A percentile compares a stretch with the other conserved stretches of the same genome.
phyloP scores from a whole-genome alignment of 2,329 filamentous ascomycete species.

The Teratosphaeria gauchensis region DNA sequence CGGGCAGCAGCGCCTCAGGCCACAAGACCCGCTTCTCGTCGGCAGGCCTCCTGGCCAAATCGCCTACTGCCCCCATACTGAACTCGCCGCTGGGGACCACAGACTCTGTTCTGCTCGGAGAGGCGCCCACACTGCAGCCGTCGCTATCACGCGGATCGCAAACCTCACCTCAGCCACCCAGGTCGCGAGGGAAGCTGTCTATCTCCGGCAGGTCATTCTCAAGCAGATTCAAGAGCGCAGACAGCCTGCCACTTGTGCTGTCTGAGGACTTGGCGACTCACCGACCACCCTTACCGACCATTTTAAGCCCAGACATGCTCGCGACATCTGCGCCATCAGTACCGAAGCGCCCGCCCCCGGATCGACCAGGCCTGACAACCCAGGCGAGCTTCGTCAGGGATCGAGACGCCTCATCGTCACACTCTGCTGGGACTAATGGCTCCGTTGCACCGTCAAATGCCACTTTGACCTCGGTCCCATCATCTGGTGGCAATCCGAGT shows the following conservation, averaged over 20 bases:
- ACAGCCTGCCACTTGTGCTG: conserved; percentile 8
- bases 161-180: conserved; percentile 4
- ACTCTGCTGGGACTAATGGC: conserved; percentile 5
- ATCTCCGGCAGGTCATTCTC: conserved; percentile 9
- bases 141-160: background rate
- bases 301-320: conserved; percentile 6
- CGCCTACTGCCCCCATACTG: conserved; percentile 3
- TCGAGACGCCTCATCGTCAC: conserved; percentile 10
- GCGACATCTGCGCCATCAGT: background rate
- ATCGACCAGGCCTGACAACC: conserved; percentile 10
- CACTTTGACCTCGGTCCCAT: conserved; percentile 4
- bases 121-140: background rate
- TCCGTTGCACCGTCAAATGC: conserved; percentile 10
- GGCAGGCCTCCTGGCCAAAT: conserved; percentile 7
- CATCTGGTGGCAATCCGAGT: conserved; percentile 32
- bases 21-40: conserved; percentile 17
- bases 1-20: conserved; percentile 16
- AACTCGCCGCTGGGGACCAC: background rate
- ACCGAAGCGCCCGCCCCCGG: conserved; percentile 5
- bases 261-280: background rate
- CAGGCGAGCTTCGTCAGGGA: conserved; percentile 18
- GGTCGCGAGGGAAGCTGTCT: conserved; percentile 9
- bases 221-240: conserved; percentile 11
- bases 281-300: conserved; percentile 4
- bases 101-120: background rate